Conservation (phyloP, 2,329 filamentous ascomycete genomes). For the Hymenoscyphus linearis region DNA sequence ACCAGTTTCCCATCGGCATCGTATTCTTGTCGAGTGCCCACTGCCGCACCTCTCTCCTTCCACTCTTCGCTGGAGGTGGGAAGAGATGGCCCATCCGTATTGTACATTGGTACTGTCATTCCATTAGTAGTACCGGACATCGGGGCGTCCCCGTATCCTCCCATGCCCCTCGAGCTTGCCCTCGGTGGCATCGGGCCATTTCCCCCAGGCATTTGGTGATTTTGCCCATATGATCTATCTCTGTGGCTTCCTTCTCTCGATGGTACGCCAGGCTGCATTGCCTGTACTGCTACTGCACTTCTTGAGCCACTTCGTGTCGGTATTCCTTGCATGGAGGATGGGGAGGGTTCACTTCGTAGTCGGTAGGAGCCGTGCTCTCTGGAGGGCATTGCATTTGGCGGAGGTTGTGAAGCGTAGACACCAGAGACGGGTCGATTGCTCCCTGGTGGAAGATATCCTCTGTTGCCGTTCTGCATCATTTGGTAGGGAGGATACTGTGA, state of each 20-base stretch:
- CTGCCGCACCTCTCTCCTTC: conserved; percentile 91
- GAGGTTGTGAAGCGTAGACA: conserved; percentile 39
- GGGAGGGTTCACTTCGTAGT: conserved; percentile 53
- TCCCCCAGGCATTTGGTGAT: conserved; percentile 44
- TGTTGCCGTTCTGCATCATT: conserved; percentile 34
- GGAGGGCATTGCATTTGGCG: conserved; percentile 35
- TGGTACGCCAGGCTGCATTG: conserved; percentile 56
- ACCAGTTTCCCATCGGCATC: conserved; percentile 81
- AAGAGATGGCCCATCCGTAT: conserved; percentile 50
- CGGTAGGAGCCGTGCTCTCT: conserved; percentile 43
- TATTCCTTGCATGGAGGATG: conserved; percentile 48
- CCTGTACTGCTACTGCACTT: conserved; percentile 45
- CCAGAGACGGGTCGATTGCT: conserved; percentile 41
- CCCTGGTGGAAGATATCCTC: conserved; percentile 33
- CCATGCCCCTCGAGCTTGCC: conserved; percentile 68
- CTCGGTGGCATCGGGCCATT: conserved; percentile 67
- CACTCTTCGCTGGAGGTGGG: conserved; percentile 76
- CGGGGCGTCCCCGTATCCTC: conserved; percentile 41
- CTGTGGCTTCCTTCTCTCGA: conserved; percentile 64
- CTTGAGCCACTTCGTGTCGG: conserved; percentile 59
- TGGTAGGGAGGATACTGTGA: conserved; percentile 39
- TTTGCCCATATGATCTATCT: conserved; percentile 61
- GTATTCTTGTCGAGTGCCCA: conserved; percentile 73
- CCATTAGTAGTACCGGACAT: conserved; percentile 26
- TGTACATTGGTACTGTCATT: conserved; percentile 40